phyloP scores from a whole-genome alignment of 2,329 filamentous ascomycete genomes.

The Rhinocladiella similis region DNA sequence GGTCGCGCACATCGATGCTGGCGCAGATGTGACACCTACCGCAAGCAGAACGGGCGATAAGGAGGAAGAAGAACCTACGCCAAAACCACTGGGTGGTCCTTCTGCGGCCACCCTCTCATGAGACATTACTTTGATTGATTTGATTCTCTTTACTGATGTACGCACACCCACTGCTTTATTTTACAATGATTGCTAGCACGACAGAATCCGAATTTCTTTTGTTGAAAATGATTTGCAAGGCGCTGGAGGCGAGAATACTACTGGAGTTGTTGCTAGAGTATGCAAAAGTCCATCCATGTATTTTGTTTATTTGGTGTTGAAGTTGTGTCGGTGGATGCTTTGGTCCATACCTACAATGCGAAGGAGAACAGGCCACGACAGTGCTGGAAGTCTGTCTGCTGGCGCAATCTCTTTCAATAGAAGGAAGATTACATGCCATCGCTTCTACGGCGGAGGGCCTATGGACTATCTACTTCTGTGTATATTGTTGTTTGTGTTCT shows the following conservation, averaged over 20 bases:
- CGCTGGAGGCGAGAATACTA: constrained; percentile 23
- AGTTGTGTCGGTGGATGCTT: background rate
- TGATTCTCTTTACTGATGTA: constrained; percentile 8
- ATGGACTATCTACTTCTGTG: background rate
- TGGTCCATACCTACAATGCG: background rate
- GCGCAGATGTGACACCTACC: constrained; percentile 29
- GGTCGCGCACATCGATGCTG: constrained; percentile 41
- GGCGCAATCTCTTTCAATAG: background rate
- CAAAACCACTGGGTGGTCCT: constrained; percentile 19
- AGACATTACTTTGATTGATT: constrained; percentile 3
- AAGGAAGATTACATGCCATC: background rate
- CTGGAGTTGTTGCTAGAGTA: constrained; percentile 5
- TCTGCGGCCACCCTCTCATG: constrained; percentile 4
- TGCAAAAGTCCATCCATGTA: constrained; percentile 2
- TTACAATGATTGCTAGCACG: constrained; percentile 17
- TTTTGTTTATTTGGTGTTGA: constrained; percentile 9
- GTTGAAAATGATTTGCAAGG: constrained; percentile 23
- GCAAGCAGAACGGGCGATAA: constrained; percentile 23
- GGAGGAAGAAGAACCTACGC: constrained; percentile 26
- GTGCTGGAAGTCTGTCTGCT: background rate
- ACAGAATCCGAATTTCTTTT: constrained; percentile 22
- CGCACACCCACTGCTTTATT: background rate
- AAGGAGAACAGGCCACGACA: background rate
- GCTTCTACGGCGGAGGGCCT: background rate
- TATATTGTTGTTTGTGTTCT: background rate